Conservation (phyloP, 2,329 filamentous ascomycete species). For the Cladosporium sp. region DNA sequence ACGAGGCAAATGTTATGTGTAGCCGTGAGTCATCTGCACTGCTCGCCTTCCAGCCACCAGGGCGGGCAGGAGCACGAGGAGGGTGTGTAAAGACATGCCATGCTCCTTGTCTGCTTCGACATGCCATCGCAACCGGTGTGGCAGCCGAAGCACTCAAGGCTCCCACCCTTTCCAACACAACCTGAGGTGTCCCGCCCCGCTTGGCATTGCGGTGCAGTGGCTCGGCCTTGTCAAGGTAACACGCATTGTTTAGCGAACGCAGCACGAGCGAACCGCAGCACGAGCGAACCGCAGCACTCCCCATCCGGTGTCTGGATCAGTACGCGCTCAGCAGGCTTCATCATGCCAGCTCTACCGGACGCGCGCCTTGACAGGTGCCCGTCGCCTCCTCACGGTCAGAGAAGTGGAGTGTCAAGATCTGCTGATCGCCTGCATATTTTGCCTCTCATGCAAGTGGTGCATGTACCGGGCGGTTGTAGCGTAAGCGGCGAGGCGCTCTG, state of each 20-base stretch:
- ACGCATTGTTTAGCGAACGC: neutral
- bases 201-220: neutral
- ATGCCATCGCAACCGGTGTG: neutral
- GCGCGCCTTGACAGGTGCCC: neutral
- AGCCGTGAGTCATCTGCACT: neutral
- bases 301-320: neutral
- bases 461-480: slow-evolving; percentile 1
- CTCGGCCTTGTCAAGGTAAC: neutral
- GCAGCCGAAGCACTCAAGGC: neutral
- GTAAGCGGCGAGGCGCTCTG: slow-evolving; percentile 1
- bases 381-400: neutral
- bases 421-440: slow-evolving; percentile 2
- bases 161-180: neutral
- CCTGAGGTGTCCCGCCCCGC: slow-evolving; percentile 3
- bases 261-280: no score
- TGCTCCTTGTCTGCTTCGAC: neutral
- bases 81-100: neutral
- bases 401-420: slow-evolving; percentile 2
- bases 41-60: neutral
- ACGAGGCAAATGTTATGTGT: neutral
- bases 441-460: neutral
- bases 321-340: slow-evolving; percentile 1
- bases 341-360: slow-evolving; percentile 6
- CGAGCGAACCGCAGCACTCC: neutral
- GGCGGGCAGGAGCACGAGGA: neutral